phyloP scores from a whole-genome alignment of 257 asterid species.

The Solanum tacnaense region DNA sequence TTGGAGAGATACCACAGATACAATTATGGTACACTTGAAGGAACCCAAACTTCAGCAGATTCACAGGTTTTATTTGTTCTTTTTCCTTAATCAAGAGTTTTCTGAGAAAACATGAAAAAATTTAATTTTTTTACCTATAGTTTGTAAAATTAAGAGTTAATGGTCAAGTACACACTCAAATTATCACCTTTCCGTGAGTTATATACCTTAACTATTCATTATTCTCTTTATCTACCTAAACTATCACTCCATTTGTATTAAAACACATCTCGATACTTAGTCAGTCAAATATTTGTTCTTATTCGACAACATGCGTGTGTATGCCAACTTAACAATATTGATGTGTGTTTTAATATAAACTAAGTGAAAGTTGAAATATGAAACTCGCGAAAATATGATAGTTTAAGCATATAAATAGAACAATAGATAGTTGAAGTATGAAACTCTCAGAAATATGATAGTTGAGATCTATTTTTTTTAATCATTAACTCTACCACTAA shows the following conservation, averaged over 20 bases:
- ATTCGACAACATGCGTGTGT: fast-evolving
- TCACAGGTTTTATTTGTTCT: slow-evolving; percentile 24
- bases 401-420: not conserved
- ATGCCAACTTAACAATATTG: not conserved
- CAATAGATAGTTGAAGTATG: not conserved
- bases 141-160: not conserved
- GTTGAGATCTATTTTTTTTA: not conserved
- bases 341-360: not conserved
- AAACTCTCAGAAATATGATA: not conserved
- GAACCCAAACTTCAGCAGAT: slow-evolving; percentile 22
- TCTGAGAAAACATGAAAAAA: not conserved
- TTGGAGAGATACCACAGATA: slow-evolving; percentile 52
- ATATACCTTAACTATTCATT: not conserved
- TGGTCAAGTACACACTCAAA: not conserved
- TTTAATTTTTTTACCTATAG: not conserved
- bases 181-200: not conserved
- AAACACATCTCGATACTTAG: not conserved
- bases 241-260: not conserved
- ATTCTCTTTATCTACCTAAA: not conserved
- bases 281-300: not conserved
- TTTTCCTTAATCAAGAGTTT: not conserved
- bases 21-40: slow-evolving; percentile 29
- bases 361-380: not conserved
- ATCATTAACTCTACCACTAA: not conserved
- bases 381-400: not conserved